These are phyloP conservation scores for Fusarium sp. DNA, from an alignment of 2,329 filamentous ascomycete genomes.

Conservation along the genomic window DNA sequence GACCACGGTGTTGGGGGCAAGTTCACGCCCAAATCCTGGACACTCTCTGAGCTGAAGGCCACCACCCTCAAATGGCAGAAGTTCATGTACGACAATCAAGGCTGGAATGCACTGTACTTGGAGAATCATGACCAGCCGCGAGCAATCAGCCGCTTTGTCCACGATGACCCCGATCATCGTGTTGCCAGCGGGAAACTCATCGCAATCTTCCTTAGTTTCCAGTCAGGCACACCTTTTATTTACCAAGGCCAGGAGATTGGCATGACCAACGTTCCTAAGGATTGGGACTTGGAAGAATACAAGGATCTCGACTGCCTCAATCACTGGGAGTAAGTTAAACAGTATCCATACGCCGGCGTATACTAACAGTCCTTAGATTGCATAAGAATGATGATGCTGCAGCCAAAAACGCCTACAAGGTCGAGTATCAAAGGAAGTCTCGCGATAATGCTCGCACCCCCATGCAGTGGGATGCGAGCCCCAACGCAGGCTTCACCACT, in stretches of 20 bases:
- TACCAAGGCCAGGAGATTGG: conserved; percentile 78
- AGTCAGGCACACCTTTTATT: conserved; percentile 73
- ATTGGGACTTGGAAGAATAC: conserved; percentile 74
- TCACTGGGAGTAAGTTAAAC: conserved; percentile 57
- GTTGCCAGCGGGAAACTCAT: conserved; percentile 68
- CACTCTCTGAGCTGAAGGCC: conserved; percentile 62
- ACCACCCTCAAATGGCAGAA: conserved; percentile 69
- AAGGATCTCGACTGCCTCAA: conserved; percentile 73
- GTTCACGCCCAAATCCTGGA: conserved; percentile 57
- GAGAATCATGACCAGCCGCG: conserved; percentile 76
- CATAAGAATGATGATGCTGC: conserved; percentile 55
- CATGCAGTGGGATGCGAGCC: conserved; percentile 74
- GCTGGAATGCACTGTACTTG: conserved; percentile 74
- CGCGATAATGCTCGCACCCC: conserved; percentile 78
- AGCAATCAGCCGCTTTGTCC: conserved; percentile 66
- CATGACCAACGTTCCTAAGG: conserved; percentile 71
- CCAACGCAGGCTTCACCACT: conserved; percentile 73
- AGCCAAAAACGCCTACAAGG: conserved; percentile 52
- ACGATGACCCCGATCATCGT: conserved; percentile 62
- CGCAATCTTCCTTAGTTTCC: conserved; percentile 66
- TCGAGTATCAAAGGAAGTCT: conserved; percentile 67
- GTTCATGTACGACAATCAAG: conserved; percentile 68
- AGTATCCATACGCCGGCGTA: neutral
- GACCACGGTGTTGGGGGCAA: conserved; percentile 60
- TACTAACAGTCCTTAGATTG: conserved; percentile 39